A percentile compares a stretch with the other conserved stretches of the same genome.
Conservation (phyloP, 306 rosid genomes). For the Lotus japonicus region DNA sequence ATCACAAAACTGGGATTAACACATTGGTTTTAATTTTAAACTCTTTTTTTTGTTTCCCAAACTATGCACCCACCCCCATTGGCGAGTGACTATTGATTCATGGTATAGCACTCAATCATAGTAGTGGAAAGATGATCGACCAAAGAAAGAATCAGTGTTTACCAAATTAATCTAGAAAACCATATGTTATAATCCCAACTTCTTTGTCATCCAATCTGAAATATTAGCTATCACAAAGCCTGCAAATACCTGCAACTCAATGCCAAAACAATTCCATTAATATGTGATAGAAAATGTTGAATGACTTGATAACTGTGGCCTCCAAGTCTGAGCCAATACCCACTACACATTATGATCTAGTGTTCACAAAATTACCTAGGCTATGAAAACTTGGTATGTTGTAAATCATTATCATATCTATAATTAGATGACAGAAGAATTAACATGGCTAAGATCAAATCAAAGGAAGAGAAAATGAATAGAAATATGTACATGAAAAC, state of each 20-base stretch:
- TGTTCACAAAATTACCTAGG: not conserved
- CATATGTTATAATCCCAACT: slow-evolving; percentile 55
- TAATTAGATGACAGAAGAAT: not conserved
- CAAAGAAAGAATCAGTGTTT: slow-evolving; percentile 4
- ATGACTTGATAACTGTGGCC: not conserved
- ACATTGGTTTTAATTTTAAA: slow-evolving; percentile 18
- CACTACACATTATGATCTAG: not conserved
- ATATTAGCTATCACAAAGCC: slow-evolving; percentile 95
- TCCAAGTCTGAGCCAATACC: not conserved
- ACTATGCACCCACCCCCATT: not conserved
- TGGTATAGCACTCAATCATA: slow-evolving; percentile 23
- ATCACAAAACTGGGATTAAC: not conserved
- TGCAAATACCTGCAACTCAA: slow-evolving; percentile 72
- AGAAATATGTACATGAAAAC: not conserved
- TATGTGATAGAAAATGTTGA: not conserved
- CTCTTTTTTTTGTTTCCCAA: not conserved
- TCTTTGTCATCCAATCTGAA: slow-evolving; percentile 62
- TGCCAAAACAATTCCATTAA: slow-evolving; percentile 15
- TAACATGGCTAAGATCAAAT: not conserved
- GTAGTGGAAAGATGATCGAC: not conserved
- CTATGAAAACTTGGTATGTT: not conserved
- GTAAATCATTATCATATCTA: not conserved
- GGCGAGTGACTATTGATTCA: no score
- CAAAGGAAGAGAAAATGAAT: not conserved
- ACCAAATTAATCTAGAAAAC: slow-evolving; percentile 10